These are phyloP conservation scores for Gymnopus androsaceus DNA, from an alignment of 1,284 basidiomycete genomes.

Conservation along the genomic window DNA sequence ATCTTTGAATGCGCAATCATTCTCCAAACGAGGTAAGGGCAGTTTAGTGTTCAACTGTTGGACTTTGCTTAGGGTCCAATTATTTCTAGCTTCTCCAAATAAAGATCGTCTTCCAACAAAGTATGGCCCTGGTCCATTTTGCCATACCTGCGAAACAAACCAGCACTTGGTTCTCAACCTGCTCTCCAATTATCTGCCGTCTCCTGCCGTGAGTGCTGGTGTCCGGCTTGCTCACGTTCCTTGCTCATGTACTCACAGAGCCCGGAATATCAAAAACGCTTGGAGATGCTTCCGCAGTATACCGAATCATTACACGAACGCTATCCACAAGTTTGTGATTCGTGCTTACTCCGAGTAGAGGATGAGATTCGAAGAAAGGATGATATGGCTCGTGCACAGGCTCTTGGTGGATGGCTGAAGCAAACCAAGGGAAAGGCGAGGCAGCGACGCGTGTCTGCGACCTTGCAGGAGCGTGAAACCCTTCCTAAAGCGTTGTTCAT, in stretches of 20 bases:
- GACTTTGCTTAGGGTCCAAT: constrained; percentile 7
- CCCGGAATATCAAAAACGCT: constrained; percentile 64
- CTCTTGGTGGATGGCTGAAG: constrained; percentile 69
- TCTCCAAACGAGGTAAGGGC: constrained; percentile 72
- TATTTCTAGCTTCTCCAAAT: constrained; percentile 56
- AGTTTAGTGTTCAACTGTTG: background rate
- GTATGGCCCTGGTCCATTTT: constrained; percentile 69
- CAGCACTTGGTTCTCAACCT: constrained; percentile 85
- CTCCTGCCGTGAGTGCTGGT: constrained; percentile 51
- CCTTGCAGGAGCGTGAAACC: constrained; percentile 40
- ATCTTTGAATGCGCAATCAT: constrained; percentile 67
- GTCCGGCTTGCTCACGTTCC: background rate
- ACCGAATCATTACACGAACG: constrained; percentile 72
- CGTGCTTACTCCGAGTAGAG: constrained; percentile 77
- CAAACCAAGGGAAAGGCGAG: constrained; percentile 61
- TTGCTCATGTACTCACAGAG: constrained; percentile 46
- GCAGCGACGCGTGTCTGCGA: constrained; percentile 45
- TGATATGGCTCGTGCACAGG: constrained; percentile 78
- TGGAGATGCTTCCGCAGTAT: constrained; percentile 70
- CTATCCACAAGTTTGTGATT: constrained; percentile 82
- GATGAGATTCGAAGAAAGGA: constrained; percentile 78
- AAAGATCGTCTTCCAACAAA: constrained; percentile 65
- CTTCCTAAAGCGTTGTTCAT: constrained; percentile 46
- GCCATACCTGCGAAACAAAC: constrained; percentile 86
- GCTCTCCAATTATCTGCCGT: constrained; percentile 84